Percentiles rank a stretch among this genome's conserved stretches.
These are phyloP conservation scores for Vanrija pseudolonga DNA, from an alignment of 1,284 basidiomycete species.

Conservation along the genomic window DNA sequence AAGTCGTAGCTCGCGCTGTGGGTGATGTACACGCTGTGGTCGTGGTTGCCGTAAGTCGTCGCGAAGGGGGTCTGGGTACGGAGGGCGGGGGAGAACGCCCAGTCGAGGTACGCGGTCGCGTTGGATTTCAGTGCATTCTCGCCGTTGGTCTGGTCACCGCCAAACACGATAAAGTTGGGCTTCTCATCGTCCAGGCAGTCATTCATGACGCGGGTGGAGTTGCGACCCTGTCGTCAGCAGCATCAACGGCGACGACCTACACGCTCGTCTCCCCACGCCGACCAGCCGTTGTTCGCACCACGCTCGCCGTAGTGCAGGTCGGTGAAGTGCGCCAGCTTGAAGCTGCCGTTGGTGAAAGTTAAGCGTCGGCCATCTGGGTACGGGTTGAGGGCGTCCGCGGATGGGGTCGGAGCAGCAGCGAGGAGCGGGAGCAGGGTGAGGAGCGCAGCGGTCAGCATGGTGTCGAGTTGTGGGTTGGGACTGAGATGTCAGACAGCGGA, in stretches of 20 bases:
- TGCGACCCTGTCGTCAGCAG: constrained; percentile 10
- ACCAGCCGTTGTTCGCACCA: constrained; percentile 9
- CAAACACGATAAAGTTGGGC: constrained; percentile 21
- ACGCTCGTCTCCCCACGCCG: constrained; percentile 9
- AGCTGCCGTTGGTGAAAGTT: constrained; percentile 12
- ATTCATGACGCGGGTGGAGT: constrained; percentile 13
- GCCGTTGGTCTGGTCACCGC: constrained; percentile 24
- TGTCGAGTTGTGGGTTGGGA: too few relatives aligned
- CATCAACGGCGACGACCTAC: background rate
- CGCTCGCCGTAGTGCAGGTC: constrained; percentile 27
- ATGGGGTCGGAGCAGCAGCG: background rate
- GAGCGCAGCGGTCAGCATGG: background rate
- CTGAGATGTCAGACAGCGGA: too few relatives aligned
- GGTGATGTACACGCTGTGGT: constrained; percentile 25
- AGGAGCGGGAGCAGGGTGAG: background rate
- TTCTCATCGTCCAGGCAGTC: constrained; percentile 13
- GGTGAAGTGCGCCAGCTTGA: constrained; percentile 19
- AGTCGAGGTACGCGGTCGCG: constrained; percentile 16
- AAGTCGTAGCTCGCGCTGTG: background rate
- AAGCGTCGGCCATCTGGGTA: constrained; percentile 10
- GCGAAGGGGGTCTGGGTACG: constrained; percentile 14
- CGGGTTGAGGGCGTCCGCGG: background rate
- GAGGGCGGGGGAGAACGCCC: constrained; percentile 11
- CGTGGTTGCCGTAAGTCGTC: constrained; percentile 20
- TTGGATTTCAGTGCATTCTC: constrained; percentile 23